Base-by-base conservation (phyloP, 768 basidiomycete species). In the Leccinum olivaceopallidum region DNA sequence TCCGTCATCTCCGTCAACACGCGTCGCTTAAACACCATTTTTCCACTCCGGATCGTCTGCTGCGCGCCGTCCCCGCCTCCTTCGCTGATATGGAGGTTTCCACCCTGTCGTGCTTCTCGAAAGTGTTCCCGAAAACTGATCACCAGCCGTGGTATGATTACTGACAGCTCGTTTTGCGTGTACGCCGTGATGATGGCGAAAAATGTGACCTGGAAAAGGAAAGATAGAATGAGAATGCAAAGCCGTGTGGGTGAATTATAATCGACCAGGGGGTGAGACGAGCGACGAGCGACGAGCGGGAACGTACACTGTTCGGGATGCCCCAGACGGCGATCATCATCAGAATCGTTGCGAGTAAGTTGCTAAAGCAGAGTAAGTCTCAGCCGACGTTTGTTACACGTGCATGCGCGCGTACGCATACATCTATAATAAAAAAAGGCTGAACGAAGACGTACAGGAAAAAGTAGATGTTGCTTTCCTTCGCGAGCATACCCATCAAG, bases 51-150 rank as follows among this genome's bases (percentile, higher is more conserved):
- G 14, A 49, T 1, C 13, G 49, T 36, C 53, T 44, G 28, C 7
- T 6, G 22, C 13, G 13, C 51, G 12, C 24, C 24, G 18, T 34
- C 5, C 36, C 34, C 32, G 5, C 7, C 36, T 5, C 60, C 58
- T 6, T 59, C 51, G 9, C 51, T 60, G 5, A 53, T 55, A 10
- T 58, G 53, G 2, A 49, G n/a, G 3, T 56, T 58, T n/a, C 42
- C 42, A 3, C 42, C 42, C 18, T 10, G 42, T n/a, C 42, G 9
- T 44, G 1, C 7, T 44, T 60, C 44, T 5, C 50, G 60, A 39
- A 65, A 65, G 37, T 56, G 57, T 55, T 70, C 60, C 22, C 58
- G 58, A n/a, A 70, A 68, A 18, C 63, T 64, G 60, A 71, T 56
- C 24, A 68, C 58, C 26, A 66, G 32, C 6, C 64, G 63, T 20